Evolutionary conservation across 805 yeast species (phyloP), one percentile per base, ranked within the genome.

Genomic region (Scheffersomyces stipitis): DNA sequence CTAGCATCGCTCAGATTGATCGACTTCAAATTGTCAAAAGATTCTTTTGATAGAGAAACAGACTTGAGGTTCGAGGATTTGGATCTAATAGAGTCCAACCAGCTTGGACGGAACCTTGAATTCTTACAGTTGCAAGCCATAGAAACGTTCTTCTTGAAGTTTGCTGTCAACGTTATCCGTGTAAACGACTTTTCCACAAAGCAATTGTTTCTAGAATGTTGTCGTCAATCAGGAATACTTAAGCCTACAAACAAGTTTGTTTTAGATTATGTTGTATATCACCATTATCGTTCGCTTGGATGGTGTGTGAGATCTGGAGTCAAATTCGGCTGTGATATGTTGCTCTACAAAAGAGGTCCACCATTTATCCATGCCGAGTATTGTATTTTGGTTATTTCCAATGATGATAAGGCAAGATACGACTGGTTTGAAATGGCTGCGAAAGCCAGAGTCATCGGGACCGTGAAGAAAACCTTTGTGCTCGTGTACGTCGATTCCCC

Each of bases 271-370:
- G 80, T 79, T 4, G 90, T 77, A 1, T 91, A 90, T 52, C 95
- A 88, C 54, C 89, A 91, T 56, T 90, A 80, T 61, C 73, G 95
- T 35, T 81, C 96, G 0, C 71, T 78, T 17, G 97, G 97, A 0
- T 93, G 98, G 97, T 91, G 97, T 66, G 93, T 83, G 2, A 72
- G 95, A 40, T 78, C 90, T 0, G 99, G 98, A 0, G 76, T 89
- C 38, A 93, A 93, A 59, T 93, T 93, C 59, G 96, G 96, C 2
- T 76, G 86, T n/a, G 95, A 90, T 51, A 83, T 69, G 59, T 63
- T 93, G 6, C 67, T 93, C 4, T 93, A 93, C 58, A 79, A 83
- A 36, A 70, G 91, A 40, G 99, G 99, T 0, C 99, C 98, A 6
- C 97, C 97, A 1, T 88, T 90, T 57, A 80, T 83, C 34, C 99